phyloP scores from a whole-genome alignment of 2,329 filamentous ascomycete species.

The Ascochyta pisi region DNA sequence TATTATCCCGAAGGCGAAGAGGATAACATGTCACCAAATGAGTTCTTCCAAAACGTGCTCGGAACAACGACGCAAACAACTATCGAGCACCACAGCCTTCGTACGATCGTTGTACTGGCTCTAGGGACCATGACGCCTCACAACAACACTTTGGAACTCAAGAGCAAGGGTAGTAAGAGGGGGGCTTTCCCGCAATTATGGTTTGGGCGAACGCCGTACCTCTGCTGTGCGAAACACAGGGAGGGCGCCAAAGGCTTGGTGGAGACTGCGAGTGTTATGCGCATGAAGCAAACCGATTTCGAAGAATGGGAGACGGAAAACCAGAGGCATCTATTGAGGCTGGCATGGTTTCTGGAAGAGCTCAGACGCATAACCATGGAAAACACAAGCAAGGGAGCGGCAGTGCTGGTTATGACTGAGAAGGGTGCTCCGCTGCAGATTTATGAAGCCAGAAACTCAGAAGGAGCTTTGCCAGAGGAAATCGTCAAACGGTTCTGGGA shows the following conservation, averaged over 20 bases:
- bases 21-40: no score
- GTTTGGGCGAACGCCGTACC: no score
- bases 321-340: background rate
- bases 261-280: background rate
- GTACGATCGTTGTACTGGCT: no score
- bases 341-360: conserved; percentile 3
- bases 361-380: background rate
- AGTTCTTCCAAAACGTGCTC: no score
- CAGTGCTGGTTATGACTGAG: conserved; percentile 6
- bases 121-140: no score
- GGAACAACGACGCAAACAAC: no score
- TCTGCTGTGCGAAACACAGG: no score
- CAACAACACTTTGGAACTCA: no score
- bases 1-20: no score
- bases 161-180: no score
- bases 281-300: background rate
- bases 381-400: background rate
- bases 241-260: background rate
- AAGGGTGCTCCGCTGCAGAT: conserved; percentile 5
- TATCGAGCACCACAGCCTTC: no score
- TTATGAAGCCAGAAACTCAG: background rate
- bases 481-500: background rate
- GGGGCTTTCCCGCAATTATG: no score
- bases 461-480: background rate
- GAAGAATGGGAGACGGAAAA: background rate